These are phyloP conservation scores for Mycena rosella DNA, from an alignment of 768 basidiomycete species.

Conservation along the genomic window DNA sequence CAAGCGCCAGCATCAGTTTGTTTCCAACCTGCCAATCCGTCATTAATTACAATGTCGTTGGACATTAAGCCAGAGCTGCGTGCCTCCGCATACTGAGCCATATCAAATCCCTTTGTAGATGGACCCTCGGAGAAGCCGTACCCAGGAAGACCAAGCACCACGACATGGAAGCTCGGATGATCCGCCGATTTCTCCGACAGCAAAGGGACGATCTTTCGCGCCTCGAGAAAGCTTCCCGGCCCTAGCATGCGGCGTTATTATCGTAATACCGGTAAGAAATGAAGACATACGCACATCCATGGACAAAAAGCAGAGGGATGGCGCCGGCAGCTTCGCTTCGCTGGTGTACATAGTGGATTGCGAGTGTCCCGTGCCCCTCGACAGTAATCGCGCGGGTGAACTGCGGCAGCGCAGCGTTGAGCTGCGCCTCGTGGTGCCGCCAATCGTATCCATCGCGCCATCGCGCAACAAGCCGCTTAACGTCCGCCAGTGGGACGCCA, in stretches of 20 bases:
- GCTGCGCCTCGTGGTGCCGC: conserved; percentile 60
- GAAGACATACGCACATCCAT: conserved; percentile 60
- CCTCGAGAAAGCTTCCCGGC: conserved; percentile 75
- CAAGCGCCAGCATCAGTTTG: conserved; percentile 53
- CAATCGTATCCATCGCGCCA: conserved; percentile 73
- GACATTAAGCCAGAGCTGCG: conserved; percentile 38
- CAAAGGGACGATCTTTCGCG: conserved; percentile 67
- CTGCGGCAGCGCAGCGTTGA: conserved; percentile 68
- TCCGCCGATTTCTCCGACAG: conserved; percentile 57
- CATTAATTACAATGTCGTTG: no score
- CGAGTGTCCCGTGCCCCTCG: conserved; percentile 56
- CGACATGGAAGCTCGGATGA: conserved; percentile 72
- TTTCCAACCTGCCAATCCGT: conserved; percentile 35
- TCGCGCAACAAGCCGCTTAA: conserved; percentile 59
- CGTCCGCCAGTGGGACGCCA: conserved; percentile 63
- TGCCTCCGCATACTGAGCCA: conserved; percentile 62
- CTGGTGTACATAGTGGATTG: conserved; percentile 71
- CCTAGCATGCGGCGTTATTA: conserved; percentile 49
- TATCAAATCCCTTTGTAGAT: conserved; percentile 62
- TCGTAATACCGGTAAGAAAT: neutral
- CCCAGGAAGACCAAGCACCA: conserved; percentile 69
- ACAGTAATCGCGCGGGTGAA: conserved; percentile 66
- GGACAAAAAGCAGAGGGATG: conserved; percentile 71
- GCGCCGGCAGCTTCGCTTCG: conserved; percentile 57
- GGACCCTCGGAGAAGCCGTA: conserved; percentile 74